Evolutionary conservation across 225 moss, liverwort and hornwort species (phyloP).

Genomic region (Sphagnum contortum): DNA sequence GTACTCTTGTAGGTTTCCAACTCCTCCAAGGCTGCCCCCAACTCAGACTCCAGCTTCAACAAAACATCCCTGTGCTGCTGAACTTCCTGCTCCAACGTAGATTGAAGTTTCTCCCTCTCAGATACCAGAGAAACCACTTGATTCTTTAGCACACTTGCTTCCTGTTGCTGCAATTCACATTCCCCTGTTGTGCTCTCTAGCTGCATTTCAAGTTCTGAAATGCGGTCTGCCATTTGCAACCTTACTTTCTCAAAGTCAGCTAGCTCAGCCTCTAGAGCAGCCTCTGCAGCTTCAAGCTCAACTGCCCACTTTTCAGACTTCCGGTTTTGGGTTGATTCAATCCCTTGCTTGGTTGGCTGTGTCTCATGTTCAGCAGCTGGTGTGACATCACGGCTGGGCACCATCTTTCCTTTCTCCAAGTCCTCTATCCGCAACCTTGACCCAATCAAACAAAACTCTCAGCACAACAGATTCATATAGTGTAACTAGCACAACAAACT

Average conservation of each 20-base stretch:
- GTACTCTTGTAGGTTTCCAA: constrained; percentile 35
- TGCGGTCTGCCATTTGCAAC: constrained; percentile 34
- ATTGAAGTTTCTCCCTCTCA: constrained; percentile 55
- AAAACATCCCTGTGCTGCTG: constrained; percentile 59
- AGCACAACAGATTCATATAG: background rate
- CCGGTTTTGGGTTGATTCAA: constrained; percentile 37
- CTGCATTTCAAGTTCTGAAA: constrained; percentile 65
- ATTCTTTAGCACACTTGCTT: constrained; percentile 23
- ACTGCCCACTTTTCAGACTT: constrained; percentile 51
- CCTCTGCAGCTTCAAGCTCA: constrained; percentile 56
- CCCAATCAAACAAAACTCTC: background rate
- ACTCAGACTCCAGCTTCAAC: constrained; percentile 45
- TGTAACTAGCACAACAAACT: background rate
- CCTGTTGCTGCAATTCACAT: constrained; percentile 41
- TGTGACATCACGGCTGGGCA: too few species aligned
- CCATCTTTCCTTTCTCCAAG: constrained; percentile 42
- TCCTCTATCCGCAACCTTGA: constrained; percentile 55
- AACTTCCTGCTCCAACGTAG: constrained; percentile 33
- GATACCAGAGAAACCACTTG: constrained; percentile 15
- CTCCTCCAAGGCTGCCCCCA: constrained; percentile 41
- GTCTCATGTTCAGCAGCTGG: constrained; percentile 19
- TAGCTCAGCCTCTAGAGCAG: constrained; percentile 52
- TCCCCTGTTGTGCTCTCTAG: constrained; percentile 59
- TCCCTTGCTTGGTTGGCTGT: constrained; percentile 44
- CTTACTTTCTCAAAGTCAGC: constrained; percentile 65